Evolutionary conservation across 2,329 filamentous ascomycete genomes (phyloP).

Genomic region (Arthrobotrys pseudoclavata): DNA sequence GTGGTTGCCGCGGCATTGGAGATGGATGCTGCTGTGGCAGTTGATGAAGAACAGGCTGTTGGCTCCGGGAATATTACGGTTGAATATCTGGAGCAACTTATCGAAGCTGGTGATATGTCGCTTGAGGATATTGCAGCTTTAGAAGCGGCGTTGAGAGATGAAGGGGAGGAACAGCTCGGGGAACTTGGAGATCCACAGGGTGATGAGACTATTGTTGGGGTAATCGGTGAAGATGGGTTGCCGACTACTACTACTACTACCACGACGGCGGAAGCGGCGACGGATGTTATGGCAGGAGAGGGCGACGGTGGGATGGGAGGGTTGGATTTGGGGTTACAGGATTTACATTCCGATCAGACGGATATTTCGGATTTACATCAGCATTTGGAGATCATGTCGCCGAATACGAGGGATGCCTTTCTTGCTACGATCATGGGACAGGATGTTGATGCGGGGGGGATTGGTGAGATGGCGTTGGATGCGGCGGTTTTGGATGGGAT

Average conservation of each 20-base stretch:
- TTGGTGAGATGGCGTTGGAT: slow-evolving; percentile 42
- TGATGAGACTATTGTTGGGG: slow-evolving; percentile 9
- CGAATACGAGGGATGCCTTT: slow-evolving; percentile 37
- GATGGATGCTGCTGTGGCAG: slow-evolving; percentile 17
- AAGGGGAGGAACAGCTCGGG: slow-evolving; percentile 9
- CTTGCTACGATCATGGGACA: slow-evolving; percentile 39
- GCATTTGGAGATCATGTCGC: slow-evolving; percentile 49
- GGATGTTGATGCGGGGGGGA: slow-evolving; percentile 1
- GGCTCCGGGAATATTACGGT: slow-evolving; percentile 21
- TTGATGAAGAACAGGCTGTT: slow-evolving; percentile 11
- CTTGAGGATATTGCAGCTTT: slow-evolving; percentile 50
- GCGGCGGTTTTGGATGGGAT: background rate
- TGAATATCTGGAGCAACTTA: slow-evolving; percentile 36
- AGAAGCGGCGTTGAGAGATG: slow-evolving; percentile 42
- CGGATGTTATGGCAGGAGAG: background rate
- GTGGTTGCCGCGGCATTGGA: slow-evolving; percentile 2
- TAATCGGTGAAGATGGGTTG: background rate
- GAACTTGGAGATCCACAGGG: background rate
- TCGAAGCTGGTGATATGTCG: slow-evolving; percentile 51
- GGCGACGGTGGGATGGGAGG: background rate
- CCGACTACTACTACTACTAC: background rate
- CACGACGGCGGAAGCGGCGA: background rate
- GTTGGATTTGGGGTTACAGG: slow-evolving; percentile 28
- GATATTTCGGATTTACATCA: slow-evolving; percentile 53
- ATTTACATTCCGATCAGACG: slow-evolving; percentile 47